Conservation (phyloP, 2,329 filamentous ascomycete species). For the Dryadomyces quercivorus region DNA sequence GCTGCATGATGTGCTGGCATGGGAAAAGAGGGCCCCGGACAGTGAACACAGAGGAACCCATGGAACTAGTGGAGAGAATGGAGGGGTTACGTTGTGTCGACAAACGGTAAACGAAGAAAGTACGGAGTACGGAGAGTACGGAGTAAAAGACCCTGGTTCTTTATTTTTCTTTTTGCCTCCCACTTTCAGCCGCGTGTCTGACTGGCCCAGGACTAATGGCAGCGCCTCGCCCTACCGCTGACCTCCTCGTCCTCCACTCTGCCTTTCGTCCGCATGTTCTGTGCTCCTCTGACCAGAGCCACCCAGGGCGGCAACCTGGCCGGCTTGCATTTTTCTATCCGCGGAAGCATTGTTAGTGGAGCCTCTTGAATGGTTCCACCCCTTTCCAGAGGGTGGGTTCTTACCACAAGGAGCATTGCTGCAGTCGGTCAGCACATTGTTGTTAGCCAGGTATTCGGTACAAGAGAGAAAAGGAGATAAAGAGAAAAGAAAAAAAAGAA, state of each 20-base stretch:
- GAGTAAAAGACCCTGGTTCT: no score
- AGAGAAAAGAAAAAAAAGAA: no score
- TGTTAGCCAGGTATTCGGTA: not conserved
- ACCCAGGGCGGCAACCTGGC: not conserved
- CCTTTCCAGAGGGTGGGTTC: not conserved
- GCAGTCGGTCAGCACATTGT: not conserved
- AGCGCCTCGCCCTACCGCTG: not conserved
- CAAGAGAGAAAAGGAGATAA: no score
- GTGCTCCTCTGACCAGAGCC: not conserved
- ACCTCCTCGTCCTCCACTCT: not conserved
- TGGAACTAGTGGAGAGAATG: no score
- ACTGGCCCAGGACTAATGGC: not conserved
- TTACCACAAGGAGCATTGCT: not conserved
- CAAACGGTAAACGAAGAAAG: no score
- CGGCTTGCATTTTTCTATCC: not conserved
- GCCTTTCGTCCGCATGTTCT: not conserved
- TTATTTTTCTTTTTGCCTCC: no score
- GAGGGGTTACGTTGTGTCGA: no score
- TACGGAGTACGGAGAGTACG: no score
- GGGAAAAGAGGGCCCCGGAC: not conserved
- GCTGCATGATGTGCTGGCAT: not conserved
- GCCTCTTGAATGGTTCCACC: not conserved
- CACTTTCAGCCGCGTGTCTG: no score
- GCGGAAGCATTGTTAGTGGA: not conserved
- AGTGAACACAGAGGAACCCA: not conserved